Evolutionary conservation across 805 yeast species (phyloP).

Genomic region (Saccharomycopsis amapae): DNA sequence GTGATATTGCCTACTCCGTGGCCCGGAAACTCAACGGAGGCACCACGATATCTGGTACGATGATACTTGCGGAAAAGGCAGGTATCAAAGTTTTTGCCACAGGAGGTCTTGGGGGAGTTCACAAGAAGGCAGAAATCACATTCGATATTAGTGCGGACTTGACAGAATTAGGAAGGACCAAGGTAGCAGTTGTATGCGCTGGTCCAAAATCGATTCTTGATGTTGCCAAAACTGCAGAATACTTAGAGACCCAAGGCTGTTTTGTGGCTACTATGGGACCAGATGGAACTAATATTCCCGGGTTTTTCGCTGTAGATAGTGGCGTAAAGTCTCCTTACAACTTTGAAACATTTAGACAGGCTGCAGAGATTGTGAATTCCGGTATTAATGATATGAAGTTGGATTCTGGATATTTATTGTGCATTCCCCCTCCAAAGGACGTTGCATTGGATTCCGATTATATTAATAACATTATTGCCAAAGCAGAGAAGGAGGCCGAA

Average conservation of each 20-base stretch:
- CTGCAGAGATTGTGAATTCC: constrained; percentile 54
- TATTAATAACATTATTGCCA: constrained; percentile 49
- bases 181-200: constrained; percentile 85
- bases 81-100: constrained; percentile 86
- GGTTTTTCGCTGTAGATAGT: constrained; percentile 73
- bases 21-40: constrained; percentile 66
- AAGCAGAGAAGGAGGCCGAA: constrained; percentile 53
- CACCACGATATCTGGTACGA: constrained; percentile 84
- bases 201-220: constrained; percentile 88
- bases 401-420: constrained; percentile 64
- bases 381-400: constrained; percentile 43
- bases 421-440: constrained; percentile 72
- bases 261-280: constrained; percentile 66
- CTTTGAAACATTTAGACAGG: constrained; percentile 44
- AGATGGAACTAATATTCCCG: constrained; percentile 55
- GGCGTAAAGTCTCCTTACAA: constrained; percentile 65
- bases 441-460: constrained; percentile 48
- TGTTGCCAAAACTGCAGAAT: constrained; percentile 74
- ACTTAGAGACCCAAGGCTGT: constrained; percentile 85
- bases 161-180: constrained; percentile 75
- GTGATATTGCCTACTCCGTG: constrained; percentile 73
- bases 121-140: constrained; percentile 63
- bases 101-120: constrained; percentile 92
- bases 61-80: constrained; percentile 68
- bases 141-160: constrained; percentile 85